These are phyloP conservation scores for Neopestalotiopsis rosae DNA, from an alignment of 2,329 filamentous ascomycete species.

Conservation along the genomic window DNA sequence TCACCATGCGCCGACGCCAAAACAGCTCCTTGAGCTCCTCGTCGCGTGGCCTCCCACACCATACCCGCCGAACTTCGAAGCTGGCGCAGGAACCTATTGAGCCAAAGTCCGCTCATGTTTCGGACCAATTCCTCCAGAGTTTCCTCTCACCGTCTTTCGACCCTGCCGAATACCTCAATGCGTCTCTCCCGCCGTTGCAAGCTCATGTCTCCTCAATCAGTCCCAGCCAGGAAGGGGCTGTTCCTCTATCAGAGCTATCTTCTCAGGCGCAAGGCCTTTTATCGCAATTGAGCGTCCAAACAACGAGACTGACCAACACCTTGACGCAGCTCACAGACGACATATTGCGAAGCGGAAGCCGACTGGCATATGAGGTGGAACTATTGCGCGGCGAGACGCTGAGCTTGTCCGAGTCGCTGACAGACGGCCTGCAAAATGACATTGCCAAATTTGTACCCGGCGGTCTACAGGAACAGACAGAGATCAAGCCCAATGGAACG, in stretches of 20 bases:
- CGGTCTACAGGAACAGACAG: constrained; percentile 44
- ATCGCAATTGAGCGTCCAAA: constrained; percentile 87
- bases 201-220: constrained; percentile 38
- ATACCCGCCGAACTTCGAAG: constrained; percentile 45
- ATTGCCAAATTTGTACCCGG: constrained; percentile 73
- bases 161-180: constrained; percentile 84
- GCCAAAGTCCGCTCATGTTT: constrained; percentile 65
- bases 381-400: constrained; percentile 87
- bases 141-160: constrained; percentile 83
- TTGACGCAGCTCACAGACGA: constrained; percentile 93
- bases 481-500: constrained; percentile 27
- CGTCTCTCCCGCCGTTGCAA: constrained; percentile 72
- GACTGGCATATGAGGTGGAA: constrained; percentile 93
- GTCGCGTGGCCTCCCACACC: constrained; percentile 42
- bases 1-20: constrained; percentile 48
- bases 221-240: constrained; percentile 42
- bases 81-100: constrained; percentile 39
- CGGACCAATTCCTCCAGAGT: constrained; percentile 74
- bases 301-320: constrained; percentile 78
- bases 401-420: constrained; percentile 78
- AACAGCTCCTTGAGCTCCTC: constrained; percentile 47
- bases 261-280: constrained; percentile 83
- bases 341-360: constrained; percentile 85
- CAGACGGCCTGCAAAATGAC: constrained; percentile 73
- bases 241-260: constrained; percentile 77